These are phyloP conservation scores for Pseudognaphalium luteoalbum DNA, from an alignment of 129 eudicot genomes.

Conservation along the genomic window DNA sequence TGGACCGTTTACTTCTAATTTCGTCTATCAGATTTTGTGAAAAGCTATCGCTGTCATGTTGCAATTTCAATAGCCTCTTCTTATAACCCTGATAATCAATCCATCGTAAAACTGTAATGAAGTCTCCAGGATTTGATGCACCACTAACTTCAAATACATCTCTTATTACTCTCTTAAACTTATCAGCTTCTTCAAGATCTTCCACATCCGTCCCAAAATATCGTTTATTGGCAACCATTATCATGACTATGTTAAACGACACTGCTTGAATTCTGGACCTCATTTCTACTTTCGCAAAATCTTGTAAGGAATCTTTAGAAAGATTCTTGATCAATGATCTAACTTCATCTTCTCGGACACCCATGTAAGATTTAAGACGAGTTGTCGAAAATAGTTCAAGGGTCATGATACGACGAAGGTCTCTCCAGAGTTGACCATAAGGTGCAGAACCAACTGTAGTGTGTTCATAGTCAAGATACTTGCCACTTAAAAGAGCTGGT, in stretches of 20 bases:
- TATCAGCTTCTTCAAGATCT: conserved; percentile 27
- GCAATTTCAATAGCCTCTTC: conserved; percentile 36
- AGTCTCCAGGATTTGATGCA: conserved; percentile 45
- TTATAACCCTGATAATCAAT: conserved; percentile 36
- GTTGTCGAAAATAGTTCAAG: conserved; percentile 38
- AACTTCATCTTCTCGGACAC: conserved; percentile 31
- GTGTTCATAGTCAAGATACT: conserved; percentile 29
- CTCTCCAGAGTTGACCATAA: conserved; percentile 46
- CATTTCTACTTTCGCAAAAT: conserved; percentile 35
- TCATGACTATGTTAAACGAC: conserved; percentile 46
- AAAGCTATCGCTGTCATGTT: conserved; percentile 35
- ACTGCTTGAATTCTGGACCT: conserved; percentile 35
- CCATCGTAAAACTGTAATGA: conserved; percentile 44
- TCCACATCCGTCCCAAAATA: conserved; percentile 29
- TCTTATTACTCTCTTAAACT: conserved; percentile 20
- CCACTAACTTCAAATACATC: conserved; percentile 32
- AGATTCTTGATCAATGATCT: conserved; percentile 28
- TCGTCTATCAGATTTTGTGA: conserved; percentile 51
- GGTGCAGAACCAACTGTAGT: conserved; percentile 39
- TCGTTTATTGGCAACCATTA: conserved; percentile 44
- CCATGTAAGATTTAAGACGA: conserved; percentile 15
- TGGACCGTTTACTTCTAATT: background rate
- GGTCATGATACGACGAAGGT: conserved; percentile 38
- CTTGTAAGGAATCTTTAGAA: conserved; percentile 7
- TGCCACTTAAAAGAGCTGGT: conserved; percentile 28